Percentiles rank a stretch among this genome's conserved stretches.
These are phyloP conservation scores for Senecio squalidus DNA, from an alignment of 140 eudicot species.

Conservation along the genomic window DNA sequence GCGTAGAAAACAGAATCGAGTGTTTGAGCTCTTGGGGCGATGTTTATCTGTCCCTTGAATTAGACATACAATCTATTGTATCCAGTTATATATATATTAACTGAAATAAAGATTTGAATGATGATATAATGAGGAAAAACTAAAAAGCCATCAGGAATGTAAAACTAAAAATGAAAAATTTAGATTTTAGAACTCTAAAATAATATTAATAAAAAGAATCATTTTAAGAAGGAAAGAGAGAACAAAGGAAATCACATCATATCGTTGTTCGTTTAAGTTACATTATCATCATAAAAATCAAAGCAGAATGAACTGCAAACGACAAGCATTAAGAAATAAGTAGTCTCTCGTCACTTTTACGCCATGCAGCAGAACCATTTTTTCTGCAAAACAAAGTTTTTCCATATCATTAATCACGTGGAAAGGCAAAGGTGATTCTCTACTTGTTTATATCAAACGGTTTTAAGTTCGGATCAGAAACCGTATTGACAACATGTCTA, in stretches of 20 bases:
- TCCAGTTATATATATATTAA: too few species aligned
- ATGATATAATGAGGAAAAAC: too few species aligned
- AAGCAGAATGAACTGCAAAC: slow-evolving; percentile 30
- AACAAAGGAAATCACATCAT: slow-evolving; percentile 33
- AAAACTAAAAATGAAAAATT: background rate
- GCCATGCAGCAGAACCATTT: slow-evolving; percentile 51
- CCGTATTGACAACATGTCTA: too few species aligned
- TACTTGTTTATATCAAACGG: too few species aligned
- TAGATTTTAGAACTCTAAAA: background rate
- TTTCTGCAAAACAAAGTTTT: slow-evolving; percentile 26
- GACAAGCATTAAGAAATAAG: slow-evolving; percentile 35
- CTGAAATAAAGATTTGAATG: too few species aligned
- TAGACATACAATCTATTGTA: too few species aligned
- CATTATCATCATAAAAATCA: slow-evolving; percentile 37
- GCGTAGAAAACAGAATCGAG: too few species aligned
- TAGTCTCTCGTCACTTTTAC: slow-evolving; percentile 32
- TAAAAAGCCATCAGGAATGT: background rate
- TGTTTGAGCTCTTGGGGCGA: too few species aligned
- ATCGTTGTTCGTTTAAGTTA: slow-evolving; percentile 23
- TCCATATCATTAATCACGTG: background rate
- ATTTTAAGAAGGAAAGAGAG: slow-evolving; percentile 19
- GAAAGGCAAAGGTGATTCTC: background rate
- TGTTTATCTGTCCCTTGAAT: too few species aligned
- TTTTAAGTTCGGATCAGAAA: background rate
- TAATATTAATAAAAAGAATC: background rate